phyloP scores from a whole-genome alignment of 345 rosid genomes.

The Citrus inodora region DNA sequence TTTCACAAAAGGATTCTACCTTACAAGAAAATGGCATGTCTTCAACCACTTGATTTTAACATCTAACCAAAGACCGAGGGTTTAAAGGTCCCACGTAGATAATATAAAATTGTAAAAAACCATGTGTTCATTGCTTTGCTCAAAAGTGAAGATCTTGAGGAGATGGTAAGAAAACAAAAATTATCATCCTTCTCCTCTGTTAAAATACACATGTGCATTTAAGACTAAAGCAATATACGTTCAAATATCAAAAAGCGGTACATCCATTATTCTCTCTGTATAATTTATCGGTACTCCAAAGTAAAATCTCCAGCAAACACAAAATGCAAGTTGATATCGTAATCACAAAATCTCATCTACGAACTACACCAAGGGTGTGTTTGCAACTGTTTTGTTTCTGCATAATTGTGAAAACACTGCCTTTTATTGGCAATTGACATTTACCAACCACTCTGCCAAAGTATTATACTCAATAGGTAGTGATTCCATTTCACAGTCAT shows the following conservation, averaged over 20 bases:
- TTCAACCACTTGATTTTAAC: background rate
- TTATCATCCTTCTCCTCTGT: background rate
- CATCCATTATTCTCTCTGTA: background rate
- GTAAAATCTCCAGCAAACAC: background rate
- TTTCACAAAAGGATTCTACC: background rate
- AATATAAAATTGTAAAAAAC: background rate
- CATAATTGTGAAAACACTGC: no score
- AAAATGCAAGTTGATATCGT: background rate
- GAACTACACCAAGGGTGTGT: no score
- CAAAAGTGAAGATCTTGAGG: background rate
- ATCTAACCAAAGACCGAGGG: background rate
- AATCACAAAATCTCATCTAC: background rate
- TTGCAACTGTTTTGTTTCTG: no score
- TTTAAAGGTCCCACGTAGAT: background rate
- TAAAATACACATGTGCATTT: background rate
- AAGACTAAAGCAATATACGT: background rate
- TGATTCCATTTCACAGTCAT: no score
- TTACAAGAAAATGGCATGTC: background rate
- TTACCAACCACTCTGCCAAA: no score
- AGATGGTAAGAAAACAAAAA: background rate
- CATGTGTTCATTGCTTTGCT: background rate
- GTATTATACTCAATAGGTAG: no score
- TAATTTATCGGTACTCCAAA: background rate
- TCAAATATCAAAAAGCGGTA: background rate
- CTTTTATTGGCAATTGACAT: no score